Evolutionary conservation across 2,329 filamentous ascomycete species (phyloP).

Genomic region (Penicillium sp.): DNA sequence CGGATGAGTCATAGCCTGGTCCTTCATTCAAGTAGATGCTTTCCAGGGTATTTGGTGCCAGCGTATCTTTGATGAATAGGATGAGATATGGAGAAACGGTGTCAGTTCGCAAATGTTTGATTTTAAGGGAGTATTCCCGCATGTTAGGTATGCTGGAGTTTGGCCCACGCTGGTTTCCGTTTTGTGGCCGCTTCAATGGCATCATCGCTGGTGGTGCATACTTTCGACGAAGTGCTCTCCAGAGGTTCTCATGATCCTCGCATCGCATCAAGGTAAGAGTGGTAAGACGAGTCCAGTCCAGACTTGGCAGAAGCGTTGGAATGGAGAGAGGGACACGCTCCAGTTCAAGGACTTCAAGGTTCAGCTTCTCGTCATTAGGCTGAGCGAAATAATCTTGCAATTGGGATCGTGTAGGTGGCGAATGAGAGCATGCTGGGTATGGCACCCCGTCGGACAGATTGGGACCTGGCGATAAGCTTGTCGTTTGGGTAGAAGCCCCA

Average conservation of each 20-base stretch:
- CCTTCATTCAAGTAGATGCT: slow-evolving; percentile 71
- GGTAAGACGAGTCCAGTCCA: slow-evolving; percentile 71
- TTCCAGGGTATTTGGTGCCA: slow-evolving; percentile 75
- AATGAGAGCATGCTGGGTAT: not conserved
- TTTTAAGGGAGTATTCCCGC: slow-evolving; percentile 57
- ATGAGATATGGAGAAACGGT: slow-evolving; percentile 64
- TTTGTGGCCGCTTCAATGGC: slow-evolving; percentile 8
- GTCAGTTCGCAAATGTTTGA: slow-evolving; percentile 74
- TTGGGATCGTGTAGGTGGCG: not conserved
- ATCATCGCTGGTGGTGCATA: slow-evolving; percentile 48
- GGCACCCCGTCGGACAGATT: not conserved
- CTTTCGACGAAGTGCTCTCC: slow-evolving; percentile 64
- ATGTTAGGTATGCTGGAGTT: not conserved
- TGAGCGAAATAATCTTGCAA: slow-evolving; percentile 8
- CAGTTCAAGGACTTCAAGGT: slow-evolving; percentile 67
- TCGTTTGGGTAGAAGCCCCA: not conserved
- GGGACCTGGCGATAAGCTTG: not conserved
- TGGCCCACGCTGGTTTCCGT: slow-evolving; percentile 4
- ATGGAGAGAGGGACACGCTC: slow-evolving; percentile 71
- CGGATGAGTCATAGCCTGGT: slow-evolving; percentile 51
- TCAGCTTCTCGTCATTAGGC: slow-evolving; percentile 47
- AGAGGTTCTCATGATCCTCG: slow-evolving; percentile 66
- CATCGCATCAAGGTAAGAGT: slow-evolving; percentile 71
- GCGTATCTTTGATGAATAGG: slow-evolving; percentile 68
- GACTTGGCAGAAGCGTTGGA: slow-evolving; percentile 61